These are phyloP conservation scores for Turnera subulata DNA, from an alignment of 345 rosid species.

Conservation along the genomic window DNA sequence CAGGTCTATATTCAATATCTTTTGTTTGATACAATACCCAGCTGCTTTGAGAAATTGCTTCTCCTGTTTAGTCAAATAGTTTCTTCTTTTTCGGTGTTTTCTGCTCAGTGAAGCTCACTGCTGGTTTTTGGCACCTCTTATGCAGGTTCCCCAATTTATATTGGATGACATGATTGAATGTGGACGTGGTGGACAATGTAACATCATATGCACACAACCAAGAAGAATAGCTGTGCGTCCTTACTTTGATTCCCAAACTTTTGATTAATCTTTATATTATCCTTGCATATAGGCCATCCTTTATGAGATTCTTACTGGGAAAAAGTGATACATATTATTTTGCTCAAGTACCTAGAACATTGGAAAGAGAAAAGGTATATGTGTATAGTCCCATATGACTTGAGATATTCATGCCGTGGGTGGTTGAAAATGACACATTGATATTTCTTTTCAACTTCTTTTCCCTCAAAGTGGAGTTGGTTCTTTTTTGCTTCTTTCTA, in stretches of 20 bases:
- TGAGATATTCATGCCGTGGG: neutral
- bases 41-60: neutral
- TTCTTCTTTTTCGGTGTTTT: slow-evolving; percentile 3
- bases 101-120: slow-evolving; percentile 7
- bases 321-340: neutral
- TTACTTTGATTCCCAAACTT: slow-evolving; percentile 7
- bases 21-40: neutral
- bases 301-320: neutral
- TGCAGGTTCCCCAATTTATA: slow-evolving; percentile 91
- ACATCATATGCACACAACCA: slow-evolving; percentile 93
- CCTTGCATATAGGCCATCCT: slow-evolving; percentile 3
- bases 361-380: neutral
- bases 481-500: neutral
- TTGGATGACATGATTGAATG: slow-evolving; percentile 92
- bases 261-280: slow-evolving; percentile 3
- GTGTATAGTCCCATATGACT: neutral
- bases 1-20: slow-evolving; percentile 45
- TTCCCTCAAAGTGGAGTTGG: neutral
- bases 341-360: neutral
- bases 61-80: neutral
- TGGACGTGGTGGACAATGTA: slow-evolving; percentile 71
- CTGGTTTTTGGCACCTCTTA: slow-evolving; percentile 21
- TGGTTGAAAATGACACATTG: neutral
- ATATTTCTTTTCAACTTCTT: neutral
- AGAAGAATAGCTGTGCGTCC: slow-evolving; percentile 80